A percentile compares a stretch with the other conserved stretches of the same genome.
Evolutionary conservation across 805 yeast genomes (phyloP).

Genomic region (Scheffersomyces ergatensis): DNA sequence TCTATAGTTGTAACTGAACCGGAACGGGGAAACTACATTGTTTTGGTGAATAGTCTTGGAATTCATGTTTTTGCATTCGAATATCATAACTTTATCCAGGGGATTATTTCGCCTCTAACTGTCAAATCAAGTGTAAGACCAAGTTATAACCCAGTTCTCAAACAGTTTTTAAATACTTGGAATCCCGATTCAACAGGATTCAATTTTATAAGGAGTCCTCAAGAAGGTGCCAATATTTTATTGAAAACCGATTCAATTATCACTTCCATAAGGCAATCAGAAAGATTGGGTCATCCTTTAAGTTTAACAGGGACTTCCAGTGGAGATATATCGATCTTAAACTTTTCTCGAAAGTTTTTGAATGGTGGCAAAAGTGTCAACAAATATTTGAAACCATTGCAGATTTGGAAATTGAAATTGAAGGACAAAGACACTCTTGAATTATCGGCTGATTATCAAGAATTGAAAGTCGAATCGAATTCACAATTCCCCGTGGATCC

Average conservation of each 20-base stretch:
- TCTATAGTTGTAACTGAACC: conserved; percentile 25
- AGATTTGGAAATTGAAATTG: conserved; percentile 25
- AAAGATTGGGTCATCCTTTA: conserved; percentile 36
- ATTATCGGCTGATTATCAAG: conserved; percentile 26
- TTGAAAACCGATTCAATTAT: conserved; percentile 30
- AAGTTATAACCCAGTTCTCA: conserved; percentile 23
- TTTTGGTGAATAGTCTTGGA: conserved; percentile 31
- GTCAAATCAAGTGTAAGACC: conserved; percentile 25
- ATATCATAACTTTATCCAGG: conserved; percentile 23
- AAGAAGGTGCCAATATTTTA: conserved; percentile 28
- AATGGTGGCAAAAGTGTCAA: conserved; percentile 31
- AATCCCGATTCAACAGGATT: conserved; percentile 27
- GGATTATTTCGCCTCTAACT: conserved; percentile 22
- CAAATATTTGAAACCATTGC: conserved; percentile 40
- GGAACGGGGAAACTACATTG: conserved; percentile 12
- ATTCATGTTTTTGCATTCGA: conserved; percentile 21
- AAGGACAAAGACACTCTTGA: conserved; percentile 10
- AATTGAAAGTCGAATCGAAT: conserved; percentile 26
- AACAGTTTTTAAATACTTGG: conserved; percentile 23
- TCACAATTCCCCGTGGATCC: conserved; percentile 41
- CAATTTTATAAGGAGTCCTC: conserved; percentile 29
- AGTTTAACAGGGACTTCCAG: conserved; percentile 29
- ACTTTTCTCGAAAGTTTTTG: conserved; percentile 36
- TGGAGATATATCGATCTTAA: conserved; percentile 36
- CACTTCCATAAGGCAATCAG: conserved; percentile 25